A percentile compares a stretch with the other conserved stretches of the same genome.
phyloP scores from a whole-genome alignment of 2,329 filamentous ascomycete genomes.

The Trichoderma atrobrunneum region DNA sequence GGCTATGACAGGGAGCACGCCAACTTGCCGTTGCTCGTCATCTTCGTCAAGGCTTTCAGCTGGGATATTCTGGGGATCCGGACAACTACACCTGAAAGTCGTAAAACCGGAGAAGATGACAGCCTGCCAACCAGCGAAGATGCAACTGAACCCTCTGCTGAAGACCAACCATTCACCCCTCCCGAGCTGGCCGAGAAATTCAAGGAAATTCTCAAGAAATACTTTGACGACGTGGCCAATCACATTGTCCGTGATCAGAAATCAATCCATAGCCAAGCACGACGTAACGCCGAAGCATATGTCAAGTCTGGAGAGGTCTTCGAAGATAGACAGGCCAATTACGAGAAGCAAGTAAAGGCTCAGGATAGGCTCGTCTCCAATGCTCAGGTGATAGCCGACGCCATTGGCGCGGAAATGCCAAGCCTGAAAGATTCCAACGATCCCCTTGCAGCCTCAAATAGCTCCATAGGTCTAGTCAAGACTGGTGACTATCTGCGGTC shows the following conservation, averaged over 20 bases:
- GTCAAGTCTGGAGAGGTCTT: slow-evolving; percentile 98
- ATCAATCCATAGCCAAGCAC: slow-evolving; percentile 78
- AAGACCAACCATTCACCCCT: slow-evolving; percentile 72
- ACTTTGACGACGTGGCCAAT: slow-evolving; percentile 88
- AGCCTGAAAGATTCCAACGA: slow-evolving; percentile 83
- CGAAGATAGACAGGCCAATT: slow-evolving; percentile 92
- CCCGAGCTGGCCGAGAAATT: slow-evolving; percentile 82
- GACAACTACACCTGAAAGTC: slow-evolving; percentile 67
- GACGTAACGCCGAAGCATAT: slow-evolving; percentile 95
- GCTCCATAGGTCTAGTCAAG: slow-evolving; percentile 89
- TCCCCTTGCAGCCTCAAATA: slow-evolving; percentile 60
- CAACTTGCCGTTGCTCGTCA: slow-evolving; percentile 85
- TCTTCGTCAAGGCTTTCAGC: slow-evolving; percentile 93
- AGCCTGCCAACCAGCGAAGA: slow-evolving; percentile 59
- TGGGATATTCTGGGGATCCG: slow-evolving; percentile 92
- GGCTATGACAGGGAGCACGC: slow-evolving; percentile 89
- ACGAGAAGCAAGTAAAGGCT: slow-evolving; percentile 87
- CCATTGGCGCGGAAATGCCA: slow-evolving; percentile 87
- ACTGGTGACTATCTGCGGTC: slow-evolving; percentile 89
- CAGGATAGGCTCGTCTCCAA: slow-evolving; percentile 89
- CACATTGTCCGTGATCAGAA: slow-evolving; percentile 92
- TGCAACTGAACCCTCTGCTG: slow-evolving; percentile 43
- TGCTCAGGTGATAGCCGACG: slow-evolving; percentile 86
- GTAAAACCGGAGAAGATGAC: slow-evolving; percentile 80
- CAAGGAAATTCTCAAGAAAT: slow-evolving; percentile 77